phyloP scores from a whole-genome alignment of 345 rosid genomes.

The Cardamine occulta region DNA sequence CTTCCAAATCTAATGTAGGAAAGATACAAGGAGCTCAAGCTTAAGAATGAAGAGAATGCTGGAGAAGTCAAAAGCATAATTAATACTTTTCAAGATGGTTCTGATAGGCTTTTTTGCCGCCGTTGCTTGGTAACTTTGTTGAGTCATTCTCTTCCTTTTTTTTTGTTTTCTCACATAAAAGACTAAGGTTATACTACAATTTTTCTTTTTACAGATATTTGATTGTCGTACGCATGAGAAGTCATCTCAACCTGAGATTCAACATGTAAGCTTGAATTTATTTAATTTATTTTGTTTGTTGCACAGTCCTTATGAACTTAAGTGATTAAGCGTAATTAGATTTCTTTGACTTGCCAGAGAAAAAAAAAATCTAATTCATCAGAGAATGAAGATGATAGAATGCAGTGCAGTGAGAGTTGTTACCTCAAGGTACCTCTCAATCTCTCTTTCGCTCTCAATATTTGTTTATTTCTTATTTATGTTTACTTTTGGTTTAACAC shows the following conservation, averaged over 20 bases:
- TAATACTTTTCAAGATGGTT: conserved; percentile 61
- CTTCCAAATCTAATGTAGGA: conserved; percentile 55
- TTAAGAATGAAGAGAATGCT: conserved; percentile 49
- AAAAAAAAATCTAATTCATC: not conserved
- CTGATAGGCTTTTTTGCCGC: conserved; percentile 79
- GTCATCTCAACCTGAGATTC: not conserved
- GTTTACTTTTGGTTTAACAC: conserved; percentile 39
- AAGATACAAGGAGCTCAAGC: conserved; percentile 58
- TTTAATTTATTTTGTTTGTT: not conserved
- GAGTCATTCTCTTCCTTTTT: not conserved
- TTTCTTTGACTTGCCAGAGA: conserved; percentile 25
- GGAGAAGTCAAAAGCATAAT: conserved; percentile 48
- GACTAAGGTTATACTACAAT: not conserved
- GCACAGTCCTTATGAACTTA: conserved; percentile 7
- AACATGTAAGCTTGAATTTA: conserved; percentile 24
- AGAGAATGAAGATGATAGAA: not conserved
- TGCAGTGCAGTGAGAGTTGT: conserved; percentile 31
- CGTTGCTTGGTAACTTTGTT: conserved; percentile 76
- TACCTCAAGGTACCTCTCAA: conserved; percentile 32
- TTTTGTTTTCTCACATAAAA: not conserved
- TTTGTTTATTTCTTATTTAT: conserved; percentile 37
- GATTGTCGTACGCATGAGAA: conserved; percentile 25
- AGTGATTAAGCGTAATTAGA: conserved; percentile 19
- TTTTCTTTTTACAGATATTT: conserved; percentile 17
- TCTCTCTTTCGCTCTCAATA: not conserved